Evolutionary conservation across 2,329 filamentous ascomycete species (phyloP).

Genomic region (Canariomyces notabilis): DNA sequence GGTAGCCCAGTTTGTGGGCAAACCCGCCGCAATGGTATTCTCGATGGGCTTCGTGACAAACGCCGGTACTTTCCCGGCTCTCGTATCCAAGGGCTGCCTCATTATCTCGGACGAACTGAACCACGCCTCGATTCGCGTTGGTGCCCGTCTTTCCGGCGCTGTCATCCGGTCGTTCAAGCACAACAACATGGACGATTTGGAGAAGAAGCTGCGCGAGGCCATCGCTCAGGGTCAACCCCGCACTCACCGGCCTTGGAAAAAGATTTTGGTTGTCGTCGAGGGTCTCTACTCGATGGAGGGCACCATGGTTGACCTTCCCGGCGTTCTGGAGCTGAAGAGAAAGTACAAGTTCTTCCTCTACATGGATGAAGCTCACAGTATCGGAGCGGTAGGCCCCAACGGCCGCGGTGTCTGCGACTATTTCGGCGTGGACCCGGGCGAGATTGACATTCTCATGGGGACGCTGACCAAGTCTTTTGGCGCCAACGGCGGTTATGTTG

Average conservation of each 20-base stretch:
- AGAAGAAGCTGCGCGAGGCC: slow-evolving; percentile 78
- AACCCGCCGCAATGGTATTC: slow-evolving; percentile 92
- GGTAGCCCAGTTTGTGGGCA: slow-evolving; percentile 87
- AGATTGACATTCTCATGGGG: slow-evolving; percentile 96
- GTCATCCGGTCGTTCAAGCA: slow-evolving; percentile 97
- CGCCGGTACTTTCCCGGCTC: slow-evolving; percentile 82
- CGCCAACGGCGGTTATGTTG: slow-evolving; percentile 93
- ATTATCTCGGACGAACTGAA: slow-evolving; percentile 97
- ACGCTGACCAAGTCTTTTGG: slow-evolving; percentile 98
- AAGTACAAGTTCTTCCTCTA: slow-evolving; percentile 98
- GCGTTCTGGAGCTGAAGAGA: slow-evolving; percentile 78
- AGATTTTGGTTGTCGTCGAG: slow-evolving; percentile 94
- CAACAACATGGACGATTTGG: slow-evolving; percentile 88
- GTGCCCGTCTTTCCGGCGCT: slow-evolving; percentile 86
- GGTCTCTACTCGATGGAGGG: slow-evolving; percentile 99
- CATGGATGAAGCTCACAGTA: slow-evolving; percentile 92
- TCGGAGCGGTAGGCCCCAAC: slow-evolving; percentile 82
- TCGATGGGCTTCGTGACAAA: slow-evolving; percentile 99
- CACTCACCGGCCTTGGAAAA: slow-evolving; percentile 99
- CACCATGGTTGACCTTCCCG: slow-evolving; percentile 96
- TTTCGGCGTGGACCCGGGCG: slow-evolving; percentile 80
- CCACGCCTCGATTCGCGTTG: slow-evolving; percentile 94
- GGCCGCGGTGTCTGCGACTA: slow-evolving; percentile 96
- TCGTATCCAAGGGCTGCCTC: slow-evolving; percentile 87
- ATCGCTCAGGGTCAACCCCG: slow-evolving; percentile 96